These are phyloP conservation scores for Nyssa sinensis DNA, from an alignment of 148 eudicot genomes.

Conservation along the genomic window DNA sequence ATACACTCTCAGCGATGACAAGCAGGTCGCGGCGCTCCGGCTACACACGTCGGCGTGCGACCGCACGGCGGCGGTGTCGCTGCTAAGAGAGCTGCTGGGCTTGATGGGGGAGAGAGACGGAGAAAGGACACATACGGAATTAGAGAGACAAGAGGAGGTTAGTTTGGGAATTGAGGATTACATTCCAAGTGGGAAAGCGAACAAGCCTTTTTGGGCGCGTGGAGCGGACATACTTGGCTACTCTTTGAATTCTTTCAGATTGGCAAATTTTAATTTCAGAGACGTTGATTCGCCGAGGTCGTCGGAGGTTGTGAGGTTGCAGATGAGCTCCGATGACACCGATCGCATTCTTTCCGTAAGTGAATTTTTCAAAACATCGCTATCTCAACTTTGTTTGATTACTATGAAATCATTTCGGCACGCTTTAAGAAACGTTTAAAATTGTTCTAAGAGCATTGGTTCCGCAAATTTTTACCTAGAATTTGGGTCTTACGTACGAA, in stretches of 20 bases:
- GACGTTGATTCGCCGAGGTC: conserved; percentile 36
- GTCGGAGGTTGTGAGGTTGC: conserved; percentile 50
- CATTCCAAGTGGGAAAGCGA: conserved; percentile 50
- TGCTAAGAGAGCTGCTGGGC: conserved; percentile 50
- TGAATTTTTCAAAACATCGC: too few relatives aligned
- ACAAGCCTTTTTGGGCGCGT: conserved; percentile 82
- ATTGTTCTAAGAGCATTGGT: too few relatives aligned
- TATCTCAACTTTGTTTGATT: too few relatives aligned
- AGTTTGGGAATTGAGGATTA: conserved; percentile 63
- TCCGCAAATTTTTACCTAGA: too few relatives aligned
- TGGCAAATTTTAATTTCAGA: conserved; percentile 48
- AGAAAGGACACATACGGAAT: conserved; percentile 8
- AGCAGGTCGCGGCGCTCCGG: conserved; percentile 53
- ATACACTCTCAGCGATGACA: conserved; percentile 30
- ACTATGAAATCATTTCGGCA: too few relatives aligned
- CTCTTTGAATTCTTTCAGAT: conserved; percentile 67
- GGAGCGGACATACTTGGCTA: conserved; percentile 82
- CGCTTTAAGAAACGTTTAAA: too few relatives aligned
- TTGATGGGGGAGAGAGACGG: conserved; percentile 19
- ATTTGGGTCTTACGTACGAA: too few relatives aligned
- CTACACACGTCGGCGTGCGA: conserved; percentile 79
- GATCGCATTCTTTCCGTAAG: conserved; percentile 52
- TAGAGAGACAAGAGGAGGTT: conserved; percentile 25
- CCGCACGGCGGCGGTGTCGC: conserved; percentile 50
- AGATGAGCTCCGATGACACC: conserved; percentile 42